Conservation (phyloP, 2,329 filamentous ascomycete species). For the Pseudogymnoascus destructans region DNA sequence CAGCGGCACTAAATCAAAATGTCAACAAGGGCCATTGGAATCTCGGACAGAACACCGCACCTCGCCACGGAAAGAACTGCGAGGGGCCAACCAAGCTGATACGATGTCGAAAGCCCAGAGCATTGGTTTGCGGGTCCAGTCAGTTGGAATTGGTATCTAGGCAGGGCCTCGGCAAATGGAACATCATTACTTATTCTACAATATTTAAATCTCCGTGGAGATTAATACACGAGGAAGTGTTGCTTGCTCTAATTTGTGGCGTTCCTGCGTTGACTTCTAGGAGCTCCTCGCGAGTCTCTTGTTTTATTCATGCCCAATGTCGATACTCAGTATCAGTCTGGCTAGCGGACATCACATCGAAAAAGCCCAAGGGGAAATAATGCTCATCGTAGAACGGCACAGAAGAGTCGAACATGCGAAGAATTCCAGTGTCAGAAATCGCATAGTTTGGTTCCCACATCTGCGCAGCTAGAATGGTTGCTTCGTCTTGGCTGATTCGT, state of each 20-base stretch:
- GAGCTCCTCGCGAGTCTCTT: not conserved
- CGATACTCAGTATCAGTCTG: conserved; percentile 6
- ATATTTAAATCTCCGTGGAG: not conserved
- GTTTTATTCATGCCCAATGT: not conserved
- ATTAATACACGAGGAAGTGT: not conserved
- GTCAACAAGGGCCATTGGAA: not conserved
- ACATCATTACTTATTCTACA: not conserved
- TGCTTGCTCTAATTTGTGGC: not conserved
- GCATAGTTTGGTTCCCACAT: not conserved
- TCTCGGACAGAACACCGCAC: not conserved
- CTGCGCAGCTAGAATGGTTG: not conserved
- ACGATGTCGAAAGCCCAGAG: not conserved
- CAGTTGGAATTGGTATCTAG: not conserved
- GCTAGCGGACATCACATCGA: conserved; percentile 14
- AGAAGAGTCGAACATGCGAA: not conserved
- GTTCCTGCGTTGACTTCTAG: not conserved
- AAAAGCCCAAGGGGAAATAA: conserved; percentile 19
- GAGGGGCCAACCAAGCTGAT: not conserved
- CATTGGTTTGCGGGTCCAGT: not conserved
- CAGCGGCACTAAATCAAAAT: not conserved
- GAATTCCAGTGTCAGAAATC: not conserved
- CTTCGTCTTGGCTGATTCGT: conserved; percentile 21
- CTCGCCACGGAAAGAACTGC: not conserved
- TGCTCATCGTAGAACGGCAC: conserved; percentile 14
- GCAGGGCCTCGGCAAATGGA: not conserved